These are phyloP conservation scores for Talaromyces atroroseus DNA, from an alignment of 2,329 filamentous ascomycete genomes.

Conservation along the genomic window DNA sequence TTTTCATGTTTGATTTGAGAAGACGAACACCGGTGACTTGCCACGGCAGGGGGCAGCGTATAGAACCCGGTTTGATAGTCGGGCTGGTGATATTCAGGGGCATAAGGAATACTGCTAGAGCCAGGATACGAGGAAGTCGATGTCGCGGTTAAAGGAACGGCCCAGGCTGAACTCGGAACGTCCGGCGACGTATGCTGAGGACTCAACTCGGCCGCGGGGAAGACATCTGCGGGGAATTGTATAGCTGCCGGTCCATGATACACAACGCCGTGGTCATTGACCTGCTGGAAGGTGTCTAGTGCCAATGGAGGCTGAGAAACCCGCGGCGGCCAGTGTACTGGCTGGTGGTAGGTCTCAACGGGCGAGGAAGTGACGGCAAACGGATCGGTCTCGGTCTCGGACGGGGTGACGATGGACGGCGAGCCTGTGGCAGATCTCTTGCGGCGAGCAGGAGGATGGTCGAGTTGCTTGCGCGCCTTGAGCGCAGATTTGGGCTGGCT, in stretches of 20 bases:
- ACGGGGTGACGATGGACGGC: not conserved
- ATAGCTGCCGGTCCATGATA: not conserved
- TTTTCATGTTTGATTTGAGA: slow-evolving; percentile 4
- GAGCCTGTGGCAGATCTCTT: not conserved
- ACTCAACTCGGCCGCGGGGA: not conserved
- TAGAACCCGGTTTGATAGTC: slow-evolving; percentile 1
- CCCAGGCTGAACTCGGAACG: not conserved
- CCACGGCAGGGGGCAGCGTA: not conserved
- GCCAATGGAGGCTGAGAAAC: not conserved
- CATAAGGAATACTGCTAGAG: not conserved
- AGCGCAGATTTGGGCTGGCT: slow-evolving; percentile 19
- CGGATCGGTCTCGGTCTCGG: not conserved
- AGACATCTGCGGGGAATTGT: not conserved
- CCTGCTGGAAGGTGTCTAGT: not conserved
- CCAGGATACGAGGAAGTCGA: not conserved
- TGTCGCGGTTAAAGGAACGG: not conserved
- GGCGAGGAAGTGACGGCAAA: not conserved
- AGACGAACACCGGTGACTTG: slow-evolving; percentile 6
- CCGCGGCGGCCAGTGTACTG: not conserved
- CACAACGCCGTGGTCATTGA: not conserved
- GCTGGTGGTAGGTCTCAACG: not conserved
- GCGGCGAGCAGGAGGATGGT: not conserved
- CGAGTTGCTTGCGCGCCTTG: not conserved
- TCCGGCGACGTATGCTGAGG: not conserved
- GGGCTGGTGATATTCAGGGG: not conserved